phyloP scores from a whole-genome alignment of 768 basidiomycete species.

The Phylloporus sp. region DNA sequence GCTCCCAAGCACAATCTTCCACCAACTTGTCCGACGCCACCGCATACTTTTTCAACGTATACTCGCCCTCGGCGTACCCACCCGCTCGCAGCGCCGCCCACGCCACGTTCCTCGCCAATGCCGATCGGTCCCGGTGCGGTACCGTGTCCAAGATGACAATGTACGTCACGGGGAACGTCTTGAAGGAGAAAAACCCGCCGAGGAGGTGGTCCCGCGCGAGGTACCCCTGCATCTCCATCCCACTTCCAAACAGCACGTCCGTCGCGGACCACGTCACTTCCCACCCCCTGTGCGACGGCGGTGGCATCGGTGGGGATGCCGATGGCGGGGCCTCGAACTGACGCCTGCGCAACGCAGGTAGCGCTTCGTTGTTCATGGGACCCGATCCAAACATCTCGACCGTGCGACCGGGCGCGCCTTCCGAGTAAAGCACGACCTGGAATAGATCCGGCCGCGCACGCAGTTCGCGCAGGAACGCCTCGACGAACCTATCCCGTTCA shows the following conservation, averaged over 20 bases:
- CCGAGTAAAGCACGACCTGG: constrained; percentile 27
- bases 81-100: constrained; percentile 27
- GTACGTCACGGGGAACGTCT: constrained; percentile 30
- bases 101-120: constrained; percentile 2
- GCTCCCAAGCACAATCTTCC: constrained; percentile 12
- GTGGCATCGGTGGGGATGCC: background rate
- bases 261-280: constrained; percentile 6
- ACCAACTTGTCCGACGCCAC: constrained; percentile 17
- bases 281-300: constrained; percentile 10
- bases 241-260: constrained; percentile 22
- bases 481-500: constrained; percentile 23
- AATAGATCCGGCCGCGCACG: constrained; percentile 30
- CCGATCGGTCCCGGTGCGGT: background rate
- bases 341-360: constrained; percentile 10
- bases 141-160: constrained; percentile 24
- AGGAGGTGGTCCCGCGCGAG: background rate
- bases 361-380: constrained; percentile 1
- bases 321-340: constrained; percentile 23
- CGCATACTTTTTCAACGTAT: constrained; percentile 11
- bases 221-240: constrained; percentile 2
- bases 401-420: constrained; percentile 21
- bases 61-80: constrained; percentile 23
- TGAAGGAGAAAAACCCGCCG: constrained; percentile 29
- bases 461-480: constrained; percentile 27
- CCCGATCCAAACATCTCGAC: constrained; percentile 26